Base-by-base conservation (phyloP, 768 basidiomycete genomes). In the Dendrothele bispora region DNA sequence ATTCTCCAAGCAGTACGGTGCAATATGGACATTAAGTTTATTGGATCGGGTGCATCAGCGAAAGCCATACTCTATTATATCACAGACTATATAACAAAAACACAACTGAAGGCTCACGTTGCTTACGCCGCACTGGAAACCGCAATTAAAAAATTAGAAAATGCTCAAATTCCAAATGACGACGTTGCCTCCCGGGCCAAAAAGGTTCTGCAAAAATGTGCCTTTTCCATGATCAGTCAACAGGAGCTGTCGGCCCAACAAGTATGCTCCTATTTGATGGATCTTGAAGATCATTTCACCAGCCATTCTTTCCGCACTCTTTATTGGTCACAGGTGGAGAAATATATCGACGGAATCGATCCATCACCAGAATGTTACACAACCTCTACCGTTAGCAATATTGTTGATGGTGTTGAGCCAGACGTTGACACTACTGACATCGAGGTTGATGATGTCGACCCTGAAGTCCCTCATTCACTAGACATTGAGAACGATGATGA, bases 11-110 rank as follows among this genome's bases (percentile, higher is more conserved):
- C 58, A 0, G 47, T 76, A 0, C 47, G 65, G 1, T 71, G 70
- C 37, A 79, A 79, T 43, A 75, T 74, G 67, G 77, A 78, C 43
- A 71, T 78, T 1, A 73, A 76, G 48, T 73, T 67, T 36, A 66
- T 79, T 12, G 66, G 65, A 0, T 75, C 73, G 0, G 76, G 76
- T 0, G 30, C 55, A 5, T 49, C 63, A 0, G 71, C 72, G 1
- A 76, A 77, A 46, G 74, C 75, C 0, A 50, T 74, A 0, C 29
- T 72, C 4, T 73, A 72, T 46, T 79, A 78, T 41, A 71, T 78
- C 17, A 78, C 75, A 0, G 65, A 78, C 44, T 78, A 79, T 42
- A 75, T 78, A 14, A 69, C 74, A 1, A 79, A 79, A 46, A 46
- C 66, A 0, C 63, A 70, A 34, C 46, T 77, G 8, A 72, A 73